Evolutionary conservation across 1,139 yeast species (phyloP).

Genomic region (Saccharomyces hybrid): DNA sequence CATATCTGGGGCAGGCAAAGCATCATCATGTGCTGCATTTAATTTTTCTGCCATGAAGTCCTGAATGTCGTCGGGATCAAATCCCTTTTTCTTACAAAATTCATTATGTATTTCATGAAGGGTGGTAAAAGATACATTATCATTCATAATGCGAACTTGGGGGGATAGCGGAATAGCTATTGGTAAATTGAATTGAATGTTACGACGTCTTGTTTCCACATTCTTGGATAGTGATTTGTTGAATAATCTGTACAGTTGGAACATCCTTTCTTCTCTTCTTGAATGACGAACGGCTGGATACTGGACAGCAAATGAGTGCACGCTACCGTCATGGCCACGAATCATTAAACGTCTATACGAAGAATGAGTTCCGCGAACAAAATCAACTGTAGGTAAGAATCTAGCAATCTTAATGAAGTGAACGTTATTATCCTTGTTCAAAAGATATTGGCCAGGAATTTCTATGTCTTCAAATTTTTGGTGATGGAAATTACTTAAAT

Average conservation of each 20-base stretch:
- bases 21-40: conserved; percentile 88
- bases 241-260: conserved; percentile 83
- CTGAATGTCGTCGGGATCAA: conserved; percentile 83
- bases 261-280: conserved; percentile 89
- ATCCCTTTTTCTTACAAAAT: conserved; percentile 65
- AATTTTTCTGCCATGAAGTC: conserved; percentile 79
- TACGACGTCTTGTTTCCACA: conserved; percentile 81
- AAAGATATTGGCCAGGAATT: conserved; percentile 90
- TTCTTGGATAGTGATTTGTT: conserved; percentile 72
- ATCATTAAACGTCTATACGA: conserved; percentile 85
- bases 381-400: conserved; percentile 80
- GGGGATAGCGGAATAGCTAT: conserved; percentile 92
- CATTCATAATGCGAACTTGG: conserved; percentile 85
- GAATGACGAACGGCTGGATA: conserved; percentile 97
- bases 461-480: conserved; percentile 97
- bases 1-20: conserved; percentile 86
- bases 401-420: conserved; percentile 91
- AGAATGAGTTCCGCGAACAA: conserved; percentile 86
- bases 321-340: conserved; percentile 87
- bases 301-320: conserved; percentile 91
- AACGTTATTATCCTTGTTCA: conserved; percentile 72
- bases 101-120: conserved; percentile 86
- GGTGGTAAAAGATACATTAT: conserved; percentile 67
- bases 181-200: conserved; percentile 81
- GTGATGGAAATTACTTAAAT: conserved; percentile 92